These are phyloP conservation scores for Claviceps paspali DNA, from an alignment of 2,329 filamentous ascomycete species.

Conservation along the genomic window DNA sequence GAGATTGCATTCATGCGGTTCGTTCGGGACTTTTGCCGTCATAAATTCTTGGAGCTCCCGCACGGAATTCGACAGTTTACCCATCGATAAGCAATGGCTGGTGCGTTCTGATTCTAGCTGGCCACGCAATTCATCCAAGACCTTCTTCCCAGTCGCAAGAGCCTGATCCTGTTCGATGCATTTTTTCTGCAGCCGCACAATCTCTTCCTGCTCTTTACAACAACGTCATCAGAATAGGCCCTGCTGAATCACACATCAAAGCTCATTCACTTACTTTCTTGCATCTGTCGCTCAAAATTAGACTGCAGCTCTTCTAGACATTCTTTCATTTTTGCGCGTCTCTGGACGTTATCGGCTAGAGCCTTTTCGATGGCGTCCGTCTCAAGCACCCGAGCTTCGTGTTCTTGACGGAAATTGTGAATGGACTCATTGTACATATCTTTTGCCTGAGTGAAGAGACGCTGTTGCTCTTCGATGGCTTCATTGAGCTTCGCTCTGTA, in stretches of 20 bases:
- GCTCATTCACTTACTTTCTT: conserved; percentile 10
- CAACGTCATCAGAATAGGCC: not conserved
- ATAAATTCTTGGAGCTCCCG: not conserved
- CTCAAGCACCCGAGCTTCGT: conserved; percentile 10
- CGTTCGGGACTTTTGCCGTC: not conserved
- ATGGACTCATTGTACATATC: conserved; percentile 19
- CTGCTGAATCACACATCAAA: not conserved
- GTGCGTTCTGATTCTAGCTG: not conserved
- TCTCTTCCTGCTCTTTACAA: conserved; percentile 11
- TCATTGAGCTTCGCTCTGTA: conserved; percentile 28
- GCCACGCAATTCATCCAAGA: not conserved
- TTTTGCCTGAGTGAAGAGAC: conserved; percentile 21
- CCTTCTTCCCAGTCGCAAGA: conserved; percentile 2
- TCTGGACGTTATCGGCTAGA: conserved; percentile 14
- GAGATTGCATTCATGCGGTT: not conserved
- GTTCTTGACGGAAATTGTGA: conserved; percentile 19
- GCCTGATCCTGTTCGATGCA: conserved; percentile 9
- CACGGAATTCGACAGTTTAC: not conserved
- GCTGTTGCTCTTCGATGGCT: conserved; percentile 30
- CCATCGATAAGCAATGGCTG: not conserved
- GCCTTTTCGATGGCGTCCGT: conserved; percentile 13
- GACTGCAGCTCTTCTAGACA: conserved; percentile 15
- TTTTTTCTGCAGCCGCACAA: conserved; percentile 11
- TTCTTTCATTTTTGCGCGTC: conserved; percentile 17
- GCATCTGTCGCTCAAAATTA: conserved; percentile 10